Percentiles rank a stretch among this genome's conserved stretches.
These are phyloP conservation scores for Barnettozyma vustinii DNA, from an alignment of 805 yeast genomes.

Conservation along the genomic window DNA sequence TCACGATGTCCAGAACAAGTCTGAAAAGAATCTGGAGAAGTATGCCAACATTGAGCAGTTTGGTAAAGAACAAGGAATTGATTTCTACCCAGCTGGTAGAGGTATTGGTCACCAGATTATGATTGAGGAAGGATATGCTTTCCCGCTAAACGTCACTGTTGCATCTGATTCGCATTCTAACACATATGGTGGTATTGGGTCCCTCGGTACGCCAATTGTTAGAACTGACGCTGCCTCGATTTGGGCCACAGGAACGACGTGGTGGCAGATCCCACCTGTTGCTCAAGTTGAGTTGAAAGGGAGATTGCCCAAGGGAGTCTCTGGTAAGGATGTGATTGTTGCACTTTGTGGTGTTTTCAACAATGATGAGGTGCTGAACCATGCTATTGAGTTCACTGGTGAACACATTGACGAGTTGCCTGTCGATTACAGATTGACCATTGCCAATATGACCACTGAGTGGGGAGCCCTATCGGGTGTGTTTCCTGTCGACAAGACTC, in stretches of 20 bases:
- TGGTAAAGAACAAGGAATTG: conserved; percentile 86
- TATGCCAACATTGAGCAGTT: conserved; percentile 85
- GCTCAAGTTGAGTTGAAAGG: conserved; percentile 89
- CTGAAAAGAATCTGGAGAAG: conserved; percentile 83
- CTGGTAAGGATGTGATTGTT: conserved; percentile 96
- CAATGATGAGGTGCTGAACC: conserved; percentile 87
- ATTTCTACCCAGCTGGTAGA: conserved; percentile 97
- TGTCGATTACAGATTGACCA: conserved; percentile 82
- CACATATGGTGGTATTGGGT: conserved; percentile 95
- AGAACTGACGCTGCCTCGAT: conserved; percentile 98
- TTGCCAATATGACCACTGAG: conserved; percentile 97
- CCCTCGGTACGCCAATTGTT: conserved; percentile 95
- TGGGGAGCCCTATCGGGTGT: conserved; percentile 98
- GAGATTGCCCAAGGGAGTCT: conserved; percentile 73
- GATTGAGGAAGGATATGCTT: conserved; percentile 99
- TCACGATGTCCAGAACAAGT: conserved; percentile 94
- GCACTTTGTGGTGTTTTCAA: conserved; percentile 92
- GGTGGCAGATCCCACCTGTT: conserved; percentile 99
- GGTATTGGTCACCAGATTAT: conserved; percentile 99
- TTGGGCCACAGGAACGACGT: conserved; percentile 99
- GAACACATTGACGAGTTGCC: conserved; percentile 66
- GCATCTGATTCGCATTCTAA: conserved; percentile 98
- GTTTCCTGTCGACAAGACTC: conserved; percentile 87
- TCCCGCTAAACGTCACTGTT: conserved; percentile 87
- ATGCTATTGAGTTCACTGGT: conserved; percentile 91